Base-by-base conservation (phyloP, 306 rosid species). In the Parietaria judaica region DNA sequence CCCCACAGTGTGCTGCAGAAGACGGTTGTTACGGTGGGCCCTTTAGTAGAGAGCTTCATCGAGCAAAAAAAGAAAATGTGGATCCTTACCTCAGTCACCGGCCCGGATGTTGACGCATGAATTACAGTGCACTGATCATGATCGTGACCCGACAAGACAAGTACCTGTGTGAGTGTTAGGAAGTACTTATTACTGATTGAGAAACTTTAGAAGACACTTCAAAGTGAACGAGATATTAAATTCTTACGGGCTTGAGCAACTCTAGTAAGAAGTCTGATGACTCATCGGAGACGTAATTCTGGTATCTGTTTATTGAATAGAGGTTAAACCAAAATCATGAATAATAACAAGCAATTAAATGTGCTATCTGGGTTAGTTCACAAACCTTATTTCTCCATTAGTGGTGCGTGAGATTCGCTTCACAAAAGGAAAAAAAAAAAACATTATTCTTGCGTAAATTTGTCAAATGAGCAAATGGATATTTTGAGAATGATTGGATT, bases 1-100 rank as follows among this genome's bases (percentile, higher is more conserved):
- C 76, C 95, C 95, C 73, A 86, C 62, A 76, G 97, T 86, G 57
- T 81, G 86, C 97, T 86, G 97, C 84, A 78, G 56, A 58, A 69
- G 15, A 70, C 61, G 65, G 70, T 56, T 35, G 15, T 77, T 73
- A 74, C 54, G 41, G 31, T 23, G 31, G 31, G 31, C 31, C 66
- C 67, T 56, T 9, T 46, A 36, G 10, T 23, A 61, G 68, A 36
- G 72, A 58, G 50, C 63, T 63, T 62, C n/a, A 54, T 16, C 50
- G 15, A 47, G 55, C 51, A 51, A 44, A 61, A 66, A 64, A 66
- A 67, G 13, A 4, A 5, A 49, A 49, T 10, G 48, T 60, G 64
- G 52, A 60, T 64, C 70, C 66, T 74, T 84, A 84, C 97, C 97
- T 89, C 97, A 39, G 57, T 71, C 60, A 76, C 72, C 12, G 82